These are phyloP conservation scores for Atalantia buxifolia DNA, from an alignment of 345 rosid species.

Conservation along the genomic window DNA sequence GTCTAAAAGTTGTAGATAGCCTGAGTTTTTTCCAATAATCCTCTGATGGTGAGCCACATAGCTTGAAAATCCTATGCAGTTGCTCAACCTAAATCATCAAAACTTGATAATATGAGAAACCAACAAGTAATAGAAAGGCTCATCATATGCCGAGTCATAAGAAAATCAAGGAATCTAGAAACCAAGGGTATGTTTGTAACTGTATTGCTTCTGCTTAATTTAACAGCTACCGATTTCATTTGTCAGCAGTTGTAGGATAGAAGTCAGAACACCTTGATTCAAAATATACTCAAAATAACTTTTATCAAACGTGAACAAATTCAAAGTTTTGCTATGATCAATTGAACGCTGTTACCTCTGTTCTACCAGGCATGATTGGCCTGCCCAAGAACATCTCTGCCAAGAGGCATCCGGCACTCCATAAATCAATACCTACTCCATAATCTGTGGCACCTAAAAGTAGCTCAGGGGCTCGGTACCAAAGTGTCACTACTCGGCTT, in stretches of 20 bases:
- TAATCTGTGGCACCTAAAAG: conserved; percentile 52
- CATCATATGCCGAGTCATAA: not conserved
- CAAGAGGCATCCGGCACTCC: conserved; percentile 71
- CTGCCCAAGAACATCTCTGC: conserved; percentile 58
- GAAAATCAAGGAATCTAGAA: not conserved
- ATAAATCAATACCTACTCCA: conserved; percentile 62
- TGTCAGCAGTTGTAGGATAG: too few species aligned
- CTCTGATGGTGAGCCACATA: conserved; percentile 86
- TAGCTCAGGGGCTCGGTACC: conserved; percentile 72
- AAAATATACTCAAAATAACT: not conserved
- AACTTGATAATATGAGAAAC: conserved; percentile 1
- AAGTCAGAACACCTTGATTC: not conserved
- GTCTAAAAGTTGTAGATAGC: conserved; percentile 58
- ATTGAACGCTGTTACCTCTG: conserved; percentile 35
- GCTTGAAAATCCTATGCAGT: conserved; percentile 75
- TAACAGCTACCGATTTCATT: not conserved
- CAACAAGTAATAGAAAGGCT: not conserved
- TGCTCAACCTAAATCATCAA: conserved; percentile 63
- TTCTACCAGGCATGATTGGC: conserved; percentile 62
- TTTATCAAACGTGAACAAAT: not conserved
- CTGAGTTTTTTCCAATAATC: conserved; percentile 78
- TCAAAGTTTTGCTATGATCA: not conserved
- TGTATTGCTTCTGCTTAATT: too few species aligned
- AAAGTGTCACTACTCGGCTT: conserved; percentile 55
- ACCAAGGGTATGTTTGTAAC: not conserved